These are phyloP conservation scores for Suaeda aralocaspica DNA, from an alignment of 148 eudicot genomes.

Conservation along the genomic window DNA sequence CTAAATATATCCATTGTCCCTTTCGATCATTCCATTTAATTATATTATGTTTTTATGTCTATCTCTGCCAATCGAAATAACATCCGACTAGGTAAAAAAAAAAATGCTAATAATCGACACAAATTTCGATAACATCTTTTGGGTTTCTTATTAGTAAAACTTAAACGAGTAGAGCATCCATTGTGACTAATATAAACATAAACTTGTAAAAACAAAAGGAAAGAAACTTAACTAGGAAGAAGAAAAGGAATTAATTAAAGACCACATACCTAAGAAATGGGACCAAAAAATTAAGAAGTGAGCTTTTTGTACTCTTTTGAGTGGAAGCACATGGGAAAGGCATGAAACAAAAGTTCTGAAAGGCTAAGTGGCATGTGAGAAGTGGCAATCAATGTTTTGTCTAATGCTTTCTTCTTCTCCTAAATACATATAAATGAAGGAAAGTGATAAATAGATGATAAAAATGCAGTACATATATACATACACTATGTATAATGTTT, in stretches of 20 bases:
- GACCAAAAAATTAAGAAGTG: constrained; percentile 14
- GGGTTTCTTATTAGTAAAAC: too few species aligned
- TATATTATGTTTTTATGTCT: too few species aligned
- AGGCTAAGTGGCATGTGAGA: constrained; percentile 41
- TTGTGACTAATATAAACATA: too few species aligned
- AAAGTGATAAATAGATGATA: constrained; percentile 13
- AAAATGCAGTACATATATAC: background rate
- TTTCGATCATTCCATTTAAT: too few species aligned
- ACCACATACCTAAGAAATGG: constrained; percentile 3
- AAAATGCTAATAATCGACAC: too few species aligned
- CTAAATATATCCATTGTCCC: too few species aligned
- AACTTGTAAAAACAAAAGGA: too few species aligned
- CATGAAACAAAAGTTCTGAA: constrained; percentile 13
- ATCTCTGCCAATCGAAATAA: too few species aligned
- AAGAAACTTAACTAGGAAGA: background rate
- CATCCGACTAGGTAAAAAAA: too few species aligned
- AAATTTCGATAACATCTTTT: too few species aligned
- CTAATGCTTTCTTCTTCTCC: background rate
- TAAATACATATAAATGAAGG: constrained; percentile 7
- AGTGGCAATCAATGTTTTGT: constrained; percentile 19
- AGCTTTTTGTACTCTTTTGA: constrained; percentile 13
- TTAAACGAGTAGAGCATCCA: too few species aligned
- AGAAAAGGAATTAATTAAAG: background rate
- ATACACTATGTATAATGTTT: background rate
- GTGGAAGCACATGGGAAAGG: constrained; percentile 43